Evolutionary conservation across 257 asterid genomes (phyloP), one percentile per base, ranked within the genome.

Genomic region (Perilla frutescens): DNA sequence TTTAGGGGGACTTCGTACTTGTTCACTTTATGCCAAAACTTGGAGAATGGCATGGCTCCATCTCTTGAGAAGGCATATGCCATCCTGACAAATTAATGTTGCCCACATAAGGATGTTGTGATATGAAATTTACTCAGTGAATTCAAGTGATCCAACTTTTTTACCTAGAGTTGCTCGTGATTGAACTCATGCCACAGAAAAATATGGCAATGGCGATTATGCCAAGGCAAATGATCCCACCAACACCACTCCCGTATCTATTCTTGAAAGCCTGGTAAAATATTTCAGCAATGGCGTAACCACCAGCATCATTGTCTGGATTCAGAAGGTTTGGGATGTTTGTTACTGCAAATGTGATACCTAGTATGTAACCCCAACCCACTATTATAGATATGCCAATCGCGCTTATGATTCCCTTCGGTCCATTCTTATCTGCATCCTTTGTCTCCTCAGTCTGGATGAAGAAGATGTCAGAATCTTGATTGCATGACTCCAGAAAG

Each of bases 111-210:
- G 61, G 0, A 47, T 13, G 40, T 61, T 62, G 7, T 7, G 8
- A 6, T 2, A 10, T 31, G 62, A 71, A 58, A 32, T n/a, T 20
- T 37, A 66, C 45, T 12, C 29, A 9, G 39, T 56, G 8, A 12
- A 37, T 72, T 63, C 51, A 53, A 59, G 73, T 26, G 48, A 39
- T 39, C 40, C 34, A 64, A 41, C 37, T 47, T 75, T 34, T 34
- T 34, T 80, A 93, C 97, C 98, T 91, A 39, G 98, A 94, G 79
- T 94, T 94, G 93, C 99, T 94, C 31, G 98, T 92, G 58, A 94
- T 63, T 41, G 94, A 94, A 71, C 97, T 88, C 97, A 90, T 94
- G 73, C 99, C 97, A 76, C 99, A 92, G 85, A 95, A 95, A 73
- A 84, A 95, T 54, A 92, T 86, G 39, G 98, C 99, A 7, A 95